Conservation (phyloP, 208 protist species). For the Tritrichomonas musculus region DNA sequence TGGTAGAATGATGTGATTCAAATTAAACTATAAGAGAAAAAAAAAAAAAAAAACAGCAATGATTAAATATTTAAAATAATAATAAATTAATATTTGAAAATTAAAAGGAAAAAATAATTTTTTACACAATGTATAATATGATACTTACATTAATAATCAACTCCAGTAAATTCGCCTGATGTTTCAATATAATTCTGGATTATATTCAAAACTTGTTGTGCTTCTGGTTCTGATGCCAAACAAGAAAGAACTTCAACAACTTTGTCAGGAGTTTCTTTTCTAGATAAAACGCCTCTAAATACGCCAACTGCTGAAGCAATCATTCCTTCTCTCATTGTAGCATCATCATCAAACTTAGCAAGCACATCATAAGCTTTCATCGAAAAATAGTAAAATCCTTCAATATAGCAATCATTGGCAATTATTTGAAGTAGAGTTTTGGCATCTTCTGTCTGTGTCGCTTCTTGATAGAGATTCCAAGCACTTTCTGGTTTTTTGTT, state of each 20-base stretch:
- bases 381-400: background rate
- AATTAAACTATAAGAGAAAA: too few species aligned
- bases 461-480: background rate
- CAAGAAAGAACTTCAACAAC: background rate
- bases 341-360: background rate
- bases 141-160: too few species aligned
- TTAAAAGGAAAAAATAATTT: too few species aligned
- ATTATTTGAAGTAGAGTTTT: conserved; percentile 13
- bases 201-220: background rate
- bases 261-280: conserved; percentile 3
- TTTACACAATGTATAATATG: too few species aligned
- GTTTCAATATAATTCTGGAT: background rate
- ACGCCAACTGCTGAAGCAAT: background rate
- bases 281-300: conserved; percentile 17
- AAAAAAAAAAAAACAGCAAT: too few species aligned
- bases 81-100: too few species aligned
- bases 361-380: background rate
- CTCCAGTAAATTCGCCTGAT: conserved; percentile 10
- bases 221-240: background rate
- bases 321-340: conserved; percentile 19
- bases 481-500: background rate
- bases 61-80: too few species aligned
- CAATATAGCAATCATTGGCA: background rate
- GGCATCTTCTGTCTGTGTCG: background rate
- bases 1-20: too few species aligned